Percentiles rank a stretch among this genome's conserved stretches.
phyloP scores from a whole-genome alignment of 2,329 filamentous ascomycete genomes.

The Fusarium musae region DNA sequence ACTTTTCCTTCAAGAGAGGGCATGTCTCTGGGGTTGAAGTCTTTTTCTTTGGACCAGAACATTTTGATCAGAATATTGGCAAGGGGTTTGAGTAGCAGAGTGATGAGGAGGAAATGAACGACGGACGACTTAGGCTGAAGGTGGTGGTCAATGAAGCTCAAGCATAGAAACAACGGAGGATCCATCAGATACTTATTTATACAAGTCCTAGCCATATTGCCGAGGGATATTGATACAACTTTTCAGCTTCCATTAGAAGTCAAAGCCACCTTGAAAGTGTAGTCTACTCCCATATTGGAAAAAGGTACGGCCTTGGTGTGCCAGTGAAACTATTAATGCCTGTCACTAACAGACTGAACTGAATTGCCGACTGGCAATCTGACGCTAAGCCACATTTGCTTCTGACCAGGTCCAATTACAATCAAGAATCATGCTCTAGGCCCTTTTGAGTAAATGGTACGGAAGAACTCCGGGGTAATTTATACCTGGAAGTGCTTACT shows the following conservation, averaged over 20 bases:
- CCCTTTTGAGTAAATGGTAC: neutral
- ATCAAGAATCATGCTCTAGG: accelerated
- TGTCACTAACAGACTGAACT: neutral
- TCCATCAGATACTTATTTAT: too few species aligned
- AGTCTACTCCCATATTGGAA: neutral
- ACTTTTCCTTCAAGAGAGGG: neutral
- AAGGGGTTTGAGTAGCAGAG: too few species aligned
- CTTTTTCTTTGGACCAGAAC: neutral
- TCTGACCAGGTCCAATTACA: accelerated
- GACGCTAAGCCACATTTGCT: neutral
- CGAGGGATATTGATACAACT: too few species aligned
- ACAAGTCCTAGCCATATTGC: too few species aligned
- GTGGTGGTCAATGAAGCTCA: neutral
- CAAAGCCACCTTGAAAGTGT: too few species aligned
- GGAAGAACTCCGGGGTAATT: neutral
- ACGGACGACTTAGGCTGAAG: accelerated
- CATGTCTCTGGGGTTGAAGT: neutral
- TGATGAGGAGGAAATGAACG: too few species aligned
- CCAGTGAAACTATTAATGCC: neutral
- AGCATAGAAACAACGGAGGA: too few species aligned
- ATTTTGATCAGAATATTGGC: neutral
- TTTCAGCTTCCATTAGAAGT: too few species aligned
- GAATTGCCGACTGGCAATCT: neutral
- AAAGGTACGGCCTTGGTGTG: neutral
- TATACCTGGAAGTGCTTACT: neutral